phyloP scores from a whole-genome alignment of 2,329 filamentous ascomycete genomes.

The Clarireedia monteithiana region DNA sequence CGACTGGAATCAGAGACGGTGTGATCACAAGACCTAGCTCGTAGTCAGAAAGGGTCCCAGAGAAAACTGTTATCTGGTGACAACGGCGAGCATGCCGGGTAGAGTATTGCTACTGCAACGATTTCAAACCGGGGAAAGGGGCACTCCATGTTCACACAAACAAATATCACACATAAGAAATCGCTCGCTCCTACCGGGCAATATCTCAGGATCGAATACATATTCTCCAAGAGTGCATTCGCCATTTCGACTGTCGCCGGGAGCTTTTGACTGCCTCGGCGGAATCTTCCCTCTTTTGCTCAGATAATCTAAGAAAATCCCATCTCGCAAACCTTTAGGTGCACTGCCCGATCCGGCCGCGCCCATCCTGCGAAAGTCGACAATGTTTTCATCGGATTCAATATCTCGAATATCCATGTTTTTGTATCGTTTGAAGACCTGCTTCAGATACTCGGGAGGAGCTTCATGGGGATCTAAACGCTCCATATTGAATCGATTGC shows the following conservation, averaged over 20 bases:
- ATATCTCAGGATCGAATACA: slow-evolving; percentile 44
- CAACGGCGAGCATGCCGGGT: too few species aligned
- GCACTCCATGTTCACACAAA: slow-evolving; percentile 10
- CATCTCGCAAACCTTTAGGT: neutral
- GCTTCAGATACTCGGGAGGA: slow-evolving; percentile 62
- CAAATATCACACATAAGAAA: neutral
- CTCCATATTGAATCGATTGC: neutral
- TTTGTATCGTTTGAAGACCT: slow-evolving; percentile 61
- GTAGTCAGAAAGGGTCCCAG: slow-evolving; percentile 15
- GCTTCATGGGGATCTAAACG: slow-evolving; percentile 67
- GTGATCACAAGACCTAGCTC: slow-evolving; percentile 67
- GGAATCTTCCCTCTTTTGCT: too few species aligned
- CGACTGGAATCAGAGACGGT: slow-evolving; percentile 63
- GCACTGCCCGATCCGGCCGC: neutral
- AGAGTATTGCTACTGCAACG: too few species aligned
- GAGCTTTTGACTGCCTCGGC: too few species aligned
- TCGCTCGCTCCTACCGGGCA: slow-evolving; percentile 51
- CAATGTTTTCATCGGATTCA: neutral
- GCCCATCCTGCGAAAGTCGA: neutral
- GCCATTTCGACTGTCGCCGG: too few species aligned
- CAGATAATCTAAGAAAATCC: too few species aligned
- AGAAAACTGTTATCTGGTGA: neutral
- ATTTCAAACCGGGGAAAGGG: neutral
- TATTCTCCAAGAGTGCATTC: neutral
- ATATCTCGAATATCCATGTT: neutral